Conservation (phyloP, 345 rosid genomes). For the Excoecaria agallocha region DNA sequence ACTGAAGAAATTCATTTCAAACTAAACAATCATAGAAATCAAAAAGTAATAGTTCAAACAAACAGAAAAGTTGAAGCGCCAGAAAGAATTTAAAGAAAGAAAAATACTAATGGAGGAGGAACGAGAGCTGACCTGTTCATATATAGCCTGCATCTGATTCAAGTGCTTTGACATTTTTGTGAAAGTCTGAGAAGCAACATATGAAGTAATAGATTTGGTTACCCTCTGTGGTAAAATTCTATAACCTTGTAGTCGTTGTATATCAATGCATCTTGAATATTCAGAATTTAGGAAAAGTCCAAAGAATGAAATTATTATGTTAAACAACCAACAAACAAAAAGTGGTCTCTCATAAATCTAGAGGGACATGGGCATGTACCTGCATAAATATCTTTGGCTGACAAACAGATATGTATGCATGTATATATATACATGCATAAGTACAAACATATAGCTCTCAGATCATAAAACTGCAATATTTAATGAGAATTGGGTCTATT, state of each 20-base stretch:
- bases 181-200: slow-evolving; percentile 48
- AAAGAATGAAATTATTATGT: neutral
- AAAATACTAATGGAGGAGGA: neutral
- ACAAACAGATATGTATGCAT: too few species aligned
- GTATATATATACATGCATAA: too few species aligned
- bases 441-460: neutral
- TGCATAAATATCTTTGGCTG: neutral
- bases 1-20: neutral
- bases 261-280: neutral
- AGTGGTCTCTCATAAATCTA: neutral
- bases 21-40: neutral
- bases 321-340: neutral
- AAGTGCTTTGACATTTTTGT: slow-evolving; percentile 77
- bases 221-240: neutral
- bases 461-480: neutral
- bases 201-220: slow-evolving; percentile 18
- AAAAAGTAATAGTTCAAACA: neutral
- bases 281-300: neutral
- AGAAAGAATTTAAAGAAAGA: neutral
- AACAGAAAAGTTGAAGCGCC: neutral
- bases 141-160: slow-evolving; percentile 62
- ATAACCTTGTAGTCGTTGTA: neutral
- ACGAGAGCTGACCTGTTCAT: slow-evolving; percentile 57
- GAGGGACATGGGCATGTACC: neutral
- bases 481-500: neutral